Evolutionary conservation across 352 stramenopile genomes (phyloP).

Genomic region (Globisporangium recalcitrans): DNA sequence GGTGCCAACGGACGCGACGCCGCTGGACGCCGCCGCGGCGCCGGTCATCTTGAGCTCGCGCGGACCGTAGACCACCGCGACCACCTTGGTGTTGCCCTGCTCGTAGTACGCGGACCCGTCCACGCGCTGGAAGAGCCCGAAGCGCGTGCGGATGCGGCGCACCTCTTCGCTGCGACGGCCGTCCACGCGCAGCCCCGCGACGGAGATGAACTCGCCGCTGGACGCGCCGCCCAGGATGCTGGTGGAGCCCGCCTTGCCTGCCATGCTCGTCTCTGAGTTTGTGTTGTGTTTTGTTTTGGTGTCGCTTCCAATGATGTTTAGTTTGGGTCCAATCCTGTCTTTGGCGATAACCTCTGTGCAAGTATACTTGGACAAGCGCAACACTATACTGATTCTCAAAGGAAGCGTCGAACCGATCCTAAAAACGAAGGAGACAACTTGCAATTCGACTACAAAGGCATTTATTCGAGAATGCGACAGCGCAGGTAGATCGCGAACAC

Average conservation of each 20-base stretch:
- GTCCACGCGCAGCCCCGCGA: constrained; percentile 80
- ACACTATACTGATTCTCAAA: too few species aligned
- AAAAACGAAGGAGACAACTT: too few species aligned
- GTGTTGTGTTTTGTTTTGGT: not conserved
- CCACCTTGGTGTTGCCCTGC: constrained; percentile 88
- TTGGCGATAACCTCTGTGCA: not conserved
- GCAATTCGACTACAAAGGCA: too few species aligned
- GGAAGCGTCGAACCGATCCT: too few species aligned
- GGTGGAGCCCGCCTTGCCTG: constrained; percentile 51
- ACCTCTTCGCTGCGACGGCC: constrained; percentile 81
- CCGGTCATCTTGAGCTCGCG: constrained; percentile 59
- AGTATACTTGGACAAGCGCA: too few species aligned
- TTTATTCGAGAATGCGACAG: too few species aligned
- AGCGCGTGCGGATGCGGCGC: constrained; percentile 72
- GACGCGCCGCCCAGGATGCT: constrained; percentile 50
- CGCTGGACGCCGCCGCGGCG: constrained; percentile 25
- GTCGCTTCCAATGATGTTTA: not conserved
- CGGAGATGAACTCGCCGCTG: constrained; percentile 76
- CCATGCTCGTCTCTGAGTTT: constrained; percentile 23
- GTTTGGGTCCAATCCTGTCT: not conserved
- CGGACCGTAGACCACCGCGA: constrained; percentile 85
- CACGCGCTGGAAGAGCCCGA: constrained; percentile 82
- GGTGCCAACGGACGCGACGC: constrained; percentile 48
- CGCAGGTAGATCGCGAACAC: too few species aligned
- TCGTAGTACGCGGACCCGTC: constrained; percentile 87